phyloP scores from a whole-genome alignment of 805 yeast species.

The Tetrapisispora namnaoensis region DNA sequence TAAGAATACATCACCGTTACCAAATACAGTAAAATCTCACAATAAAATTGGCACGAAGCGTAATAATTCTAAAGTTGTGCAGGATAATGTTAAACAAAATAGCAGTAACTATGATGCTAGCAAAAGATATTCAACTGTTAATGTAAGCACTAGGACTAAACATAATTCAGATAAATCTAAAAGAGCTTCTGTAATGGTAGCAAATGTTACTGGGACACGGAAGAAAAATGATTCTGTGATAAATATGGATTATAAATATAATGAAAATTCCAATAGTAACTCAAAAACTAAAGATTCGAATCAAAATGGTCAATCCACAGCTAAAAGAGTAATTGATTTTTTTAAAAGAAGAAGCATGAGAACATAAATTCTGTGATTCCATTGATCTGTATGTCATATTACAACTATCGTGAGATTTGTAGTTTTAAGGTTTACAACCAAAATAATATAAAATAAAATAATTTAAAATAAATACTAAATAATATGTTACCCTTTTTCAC shows the following conservation, averaged over 20 bases:
- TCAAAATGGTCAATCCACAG: conserved; percentile 40
- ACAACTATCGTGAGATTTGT: too few relatives aligned
- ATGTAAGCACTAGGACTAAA: neutral
- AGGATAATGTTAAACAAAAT: neutral
- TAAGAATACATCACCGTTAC: neutral
- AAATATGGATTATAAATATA: neutral
- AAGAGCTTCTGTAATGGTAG: conserved; percentile 10
- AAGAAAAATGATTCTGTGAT: neutral
- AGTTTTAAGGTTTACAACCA: neutral
- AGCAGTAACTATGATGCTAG: neutral
- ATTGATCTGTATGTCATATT: neutral
- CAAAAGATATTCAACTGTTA: neutral
- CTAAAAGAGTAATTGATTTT: conserved; percentile 68
- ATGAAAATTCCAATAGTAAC: neutral
- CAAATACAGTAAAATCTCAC: neutral
- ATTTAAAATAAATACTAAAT: neutral
- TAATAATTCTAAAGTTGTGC: neutral
- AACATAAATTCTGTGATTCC: conserved; percentile 4
- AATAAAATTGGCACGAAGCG: too few relatives aligned
- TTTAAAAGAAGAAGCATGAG: conserved; percentile 57
- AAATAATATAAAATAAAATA: neutral
- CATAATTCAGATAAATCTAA: neutral
- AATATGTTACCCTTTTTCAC: neutral
- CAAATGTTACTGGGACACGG: neutral
- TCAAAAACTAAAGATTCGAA: neutral